Evolutionary conservation across 805 yeast genomes (phyloP).

Genomic region (Nakazawaea wickerhamii): DNA sequence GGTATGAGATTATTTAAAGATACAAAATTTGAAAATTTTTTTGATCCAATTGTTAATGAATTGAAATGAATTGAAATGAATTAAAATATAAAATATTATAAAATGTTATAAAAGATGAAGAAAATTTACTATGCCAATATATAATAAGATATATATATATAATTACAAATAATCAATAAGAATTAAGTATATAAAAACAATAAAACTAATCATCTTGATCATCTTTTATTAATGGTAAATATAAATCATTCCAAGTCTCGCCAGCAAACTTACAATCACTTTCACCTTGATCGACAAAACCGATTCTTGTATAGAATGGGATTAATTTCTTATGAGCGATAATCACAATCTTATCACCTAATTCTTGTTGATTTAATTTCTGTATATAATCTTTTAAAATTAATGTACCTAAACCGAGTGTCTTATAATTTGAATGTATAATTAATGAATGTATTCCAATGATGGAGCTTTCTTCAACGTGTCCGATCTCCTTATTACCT

Average conservation of each 20-base stretch:
- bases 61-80: not conserved
- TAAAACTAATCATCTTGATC: slow-evolving; percentile 32
- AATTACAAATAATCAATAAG: not conserved
- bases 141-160: too few relatives aligned
- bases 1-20: slow-evolving; percentile 62
- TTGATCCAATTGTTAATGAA: slow-evolving; percentile 37
- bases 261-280: slow-evolving; percentile 57
- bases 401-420: slow-evolving; percentile 76
- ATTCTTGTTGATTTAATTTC: slow-evolving; percentile 79
- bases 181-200: not conserved
- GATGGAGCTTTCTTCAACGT: slow-evolving; percentile 64
- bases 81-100: not conserved
- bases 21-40: slow-evolving; percentile 42
- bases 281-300: slow-evolving; percentile 67
- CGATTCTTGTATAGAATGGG: slow-evolving; percentile 77
- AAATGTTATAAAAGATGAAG: too few relatives aligned
- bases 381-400: slow-evolving; percentile 86
- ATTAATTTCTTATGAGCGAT: slow-evolving; percentile 65
- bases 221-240: slow-evolving; percentile 33
- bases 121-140: too few relatives aligned
- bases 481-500: slow-evolving; percentile 42
- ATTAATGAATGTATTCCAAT: slow-evolving; percentile 83
- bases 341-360: slow-evolving; percentile 71
- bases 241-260: slow-evolving; percentile 56
- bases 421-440: slow-evolving; percentile 71